A percentile compares a stretch with the other conserved stretches of the same genome.
phyloP scores from a whole-genome alignment of 805 yeast species.

The Teunomyces barrocoloradensis region DNA sequence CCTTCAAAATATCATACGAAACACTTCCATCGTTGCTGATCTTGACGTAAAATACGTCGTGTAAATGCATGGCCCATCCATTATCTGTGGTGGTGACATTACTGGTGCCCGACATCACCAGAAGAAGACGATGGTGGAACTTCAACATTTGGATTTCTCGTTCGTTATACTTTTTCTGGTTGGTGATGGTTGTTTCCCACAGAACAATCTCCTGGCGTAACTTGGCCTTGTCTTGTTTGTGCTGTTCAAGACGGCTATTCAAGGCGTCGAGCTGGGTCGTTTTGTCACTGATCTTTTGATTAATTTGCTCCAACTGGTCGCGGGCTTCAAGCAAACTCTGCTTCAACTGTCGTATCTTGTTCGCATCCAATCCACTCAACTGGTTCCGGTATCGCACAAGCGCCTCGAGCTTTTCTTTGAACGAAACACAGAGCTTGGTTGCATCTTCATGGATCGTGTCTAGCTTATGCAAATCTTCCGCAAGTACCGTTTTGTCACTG shows the following conservation, averaged over 20 bases:
- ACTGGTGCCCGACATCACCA: constrained; percentile 23
- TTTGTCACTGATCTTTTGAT: constrained; percentile 10
- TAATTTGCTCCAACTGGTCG: constrained; percentile 12
- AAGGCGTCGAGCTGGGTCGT: constrained; percentile 8
- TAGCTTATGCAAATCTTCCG: constrained; percentile 12
- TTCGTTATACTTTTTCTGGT: constrained; percentile 16
- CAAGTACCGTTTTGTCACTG: constrained; percentile 17
- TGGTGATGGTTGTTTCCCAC: constrained; percentile 10
- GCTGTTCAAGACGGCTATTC: constrained; percentile 11
- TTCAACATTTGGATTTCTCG: constrained; percentile 20
- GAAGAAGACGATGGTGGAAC: constrained; percentile 22
- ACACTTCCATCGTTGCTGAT: neutral
- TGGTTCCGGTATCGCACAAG: constrained; percentile 10
- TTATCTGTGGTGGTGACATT: constrained; percentile 12
- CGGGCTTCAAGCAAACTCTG: constrained; percentile 16
- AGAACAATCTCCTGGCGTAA: constrained; percentile 11
- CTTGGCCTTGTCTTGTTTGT: constrained; percentile 6
- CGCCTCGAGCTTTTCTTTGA: constrained; percentile 15
- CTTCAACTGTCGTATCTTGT: constrained; percentile 13
- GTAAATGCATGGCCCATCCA: neutral
- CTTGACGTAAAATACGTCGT: constrained; percentile 7
- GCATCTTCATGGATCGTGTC: constrained; percentile 11
- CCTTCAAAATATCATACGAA: neutral
- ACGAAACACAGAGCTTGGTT: constrained; percentile 6
- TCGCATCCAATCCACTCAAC: constrained; percentile 10